phyloP scores from a whole-genome alignment of 192 early-diverging fungal species.

The Coemansia sp. region DNA sequence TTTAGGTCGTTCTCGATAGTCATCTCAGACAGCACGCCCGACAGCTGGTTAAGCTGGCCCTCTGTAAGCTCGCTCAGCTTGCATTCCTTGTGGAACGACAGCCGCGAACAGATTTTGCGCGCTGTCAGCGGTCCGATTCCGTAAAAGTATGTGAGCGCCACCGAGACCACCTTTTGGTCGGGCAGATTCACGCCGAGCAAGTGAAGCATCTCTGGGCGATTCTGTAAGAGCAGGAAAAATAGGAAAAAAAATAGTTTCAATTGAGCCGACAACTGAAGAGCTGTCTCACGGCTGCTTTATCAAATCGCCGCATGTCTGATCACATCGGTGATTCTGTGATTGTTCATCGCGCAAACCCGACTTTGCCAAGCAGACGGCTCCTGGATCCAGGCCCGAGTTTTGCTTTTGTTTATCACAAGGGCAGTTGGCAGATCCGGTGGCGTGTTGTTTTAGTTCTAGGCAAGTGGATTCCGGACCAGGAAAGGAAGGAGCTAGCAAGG shows the following conservation, averaged over 20 bases:
- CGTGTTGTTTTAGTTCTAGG: no score
- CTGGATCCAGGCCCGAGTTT: no score
- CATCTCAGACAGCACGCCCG: conserved; percentile 86
- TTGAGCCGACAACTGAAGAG: background rate
- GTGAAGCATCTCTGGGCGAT: conserved; percentile 68
- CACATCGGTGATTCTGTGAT: no score
- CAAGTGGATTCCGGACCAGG: no score
- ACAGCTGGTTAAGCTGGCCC: conserved; percentile 84
- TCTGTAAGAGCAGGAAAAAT: background rate
- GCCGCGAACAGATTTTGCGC: conserved; percentile 72
- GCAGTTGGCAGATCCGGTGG: no score
- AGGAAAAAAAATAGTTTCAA: background rate
- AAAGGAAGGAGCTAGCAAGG: background rate
- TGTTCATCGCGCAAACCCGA: no score
- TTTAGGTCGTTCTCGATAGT: conserved; percentile 81
- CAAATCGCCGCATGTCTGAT: no score
- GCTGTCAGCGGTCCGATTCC: conserved; percentile 85
- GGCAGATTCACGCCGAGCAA: conserved; percentile 95
- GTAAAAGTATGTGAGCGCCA: conserved; percentile 87
- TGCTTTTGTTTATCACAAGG: no score
- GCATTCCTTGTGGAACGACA: conserved; percentile 85
- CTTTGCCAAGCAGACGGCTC: no score
- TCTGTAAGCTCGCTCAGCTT: conserved; percentile 89
- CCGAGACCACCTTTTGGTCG: conserved; percentile 82
- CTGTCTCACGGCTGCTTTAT: no score